Percentiles rank a stretch among this genome's conserved stretches.
Evolutionary conservation across 441 rosid genomes (phyloP).

Genomic region (Breynia disticha): DNA sequence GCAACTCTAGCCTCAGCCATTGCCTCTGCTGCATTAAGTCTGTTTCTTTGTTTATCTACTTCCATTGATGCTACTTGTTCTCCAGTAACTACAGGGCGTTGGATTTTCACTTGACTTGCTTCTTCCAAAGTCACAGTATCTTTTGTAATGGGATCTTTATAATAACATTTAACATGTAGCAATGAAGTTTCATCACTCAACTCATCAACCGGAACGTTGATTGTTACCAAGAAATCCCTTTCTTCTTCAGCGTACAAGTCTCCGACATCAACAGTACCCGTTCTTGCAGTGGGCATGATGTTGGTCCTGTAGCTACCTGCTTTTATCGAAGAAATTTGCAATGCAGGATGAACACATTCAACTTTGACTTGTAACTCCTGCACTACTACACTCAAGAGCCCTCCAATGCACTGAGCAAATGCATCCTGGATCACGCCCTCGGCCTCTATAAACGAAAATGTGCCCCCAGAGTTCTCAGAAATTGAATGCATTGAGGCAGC

Average conservation of each 20-base stretch:
- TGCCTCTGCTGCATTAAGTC: constrained; percentile 71
- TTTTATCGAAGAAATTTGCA: constrained; percentile 48
- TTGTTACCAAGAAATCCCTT: constrained; percentile 57
- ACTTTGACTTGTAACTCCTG: constrained; percentile 52
- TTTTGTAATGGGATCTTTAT: constrained; percentile 63
- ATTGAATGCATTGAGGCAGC: constrained; percentile 87
- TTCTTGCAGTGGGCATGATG: constrained; percentile 27
- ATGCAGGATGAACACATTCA: constrained; percentile 34
- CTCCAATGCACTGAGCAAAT: constrained; percentile 97
- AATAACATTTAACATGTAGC: constrained; percentile 56
- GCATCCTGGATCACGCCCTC: constrained; percentile 89
- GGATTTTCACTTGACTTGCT: constrained; percentile 33
- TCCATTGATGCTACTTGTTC: constrained; percentile 46
- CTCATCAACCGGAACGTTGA: constrained; percentile 42
- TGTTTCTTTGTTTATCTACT: constrained; percentile 84
- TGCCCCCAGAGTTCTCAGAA: constrained; percentile 82
- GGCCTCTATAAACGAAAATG: constrained; percentile 87
- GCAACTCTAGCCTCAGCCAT: constrained; percentile 63
- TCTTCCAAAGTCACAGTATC: constrained; percentile 35
- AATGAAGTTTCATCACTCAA: constrained; percentile 33
- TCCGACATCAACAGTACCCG: constrained; percentile 59
- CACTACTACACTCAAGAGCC: constrained; percentile 64
- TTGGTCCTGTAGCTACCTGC: constrained; percentile 67
- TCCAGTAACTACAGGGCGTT: constrained; percentile 44
- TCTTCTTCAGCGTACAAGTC: constrained; percentile 92